Percentiles rank a stretch among this genome's conserved stretches.
These are phyloP conservation scores for Penicillium macrosclerotiorum DNA, from an alignment of 495 filamentous ascomycete genomes.

Conservation along the genomic window DNA sequence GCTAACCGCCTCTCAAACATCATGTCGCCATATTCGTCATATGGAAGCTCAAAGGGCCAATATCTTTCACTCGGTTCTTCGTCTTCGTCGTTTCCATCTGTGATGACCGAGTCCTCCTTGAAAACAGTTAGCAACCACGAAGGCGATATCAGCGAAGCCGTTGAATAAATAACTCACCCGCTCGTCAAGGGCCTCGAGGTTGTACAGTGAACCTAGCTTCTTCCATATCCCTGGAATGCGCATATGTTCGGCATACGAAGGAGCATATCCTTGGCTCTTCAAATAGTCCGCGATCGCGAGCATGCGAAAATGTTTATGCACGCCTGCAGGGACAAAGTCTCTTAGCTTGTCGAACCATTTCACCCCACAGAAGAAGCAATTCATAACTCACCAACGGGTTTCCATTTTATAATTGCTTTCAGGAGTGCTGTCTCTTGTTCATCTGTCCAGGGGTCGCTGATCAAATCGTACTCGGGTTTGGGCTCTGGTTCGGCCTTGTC, in stretches of 20 bases:
- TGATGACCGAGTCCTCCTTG: constrained; percentile 49
- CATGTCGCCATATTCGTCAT: constrained; percentile 70
- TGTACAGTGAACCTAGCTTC: constrained; percentile 80
- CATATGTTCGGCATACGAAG: constrained; percentile 67
- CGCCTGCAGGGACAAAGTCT: constrained; percentile 51
- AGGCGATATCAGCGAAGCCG: neutral
- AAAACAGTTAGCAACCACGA: constrained; percentile 1
- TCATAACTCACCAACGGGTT: constrained; percentile 74
- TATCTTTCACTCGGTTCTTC: constrained; percentile 54
- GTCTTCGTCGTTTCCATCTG: constrained; percentile 62
- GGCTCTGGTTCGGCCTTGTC: constrained; percentile 33
- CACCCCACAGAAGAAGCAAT: neutral
- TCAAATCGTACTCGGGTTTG: constrained; percentile 39
- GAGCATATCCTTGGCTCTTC: constrained; percentile 80
- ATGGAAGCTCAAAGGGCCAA: constrained; percentile 72
- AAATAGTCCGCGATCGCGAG: constrained; percentile 84
- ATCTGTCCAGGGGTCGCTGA: constrained; percentile 85
- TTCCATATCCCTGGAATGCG: constrained; percentile 87
- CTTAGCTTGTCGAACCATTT: constrained; percentile 2
- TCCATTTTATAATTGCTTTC: constrained; percentile 88
- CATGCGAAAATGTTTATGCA: constrained; percentile 98
- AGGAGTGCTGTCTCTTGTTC: constrained; percentile 90
- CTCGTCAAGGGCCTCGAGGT: constrained; percentile 85
- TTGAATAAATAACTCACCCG: constrained; percentile 48
- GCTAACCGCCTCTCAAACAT: constrained; percentile 69